phyloP scores from a whole-genome alignment of 1,284 basidiomycete genomes.

The Ceratobasidium sp. region DNA sequence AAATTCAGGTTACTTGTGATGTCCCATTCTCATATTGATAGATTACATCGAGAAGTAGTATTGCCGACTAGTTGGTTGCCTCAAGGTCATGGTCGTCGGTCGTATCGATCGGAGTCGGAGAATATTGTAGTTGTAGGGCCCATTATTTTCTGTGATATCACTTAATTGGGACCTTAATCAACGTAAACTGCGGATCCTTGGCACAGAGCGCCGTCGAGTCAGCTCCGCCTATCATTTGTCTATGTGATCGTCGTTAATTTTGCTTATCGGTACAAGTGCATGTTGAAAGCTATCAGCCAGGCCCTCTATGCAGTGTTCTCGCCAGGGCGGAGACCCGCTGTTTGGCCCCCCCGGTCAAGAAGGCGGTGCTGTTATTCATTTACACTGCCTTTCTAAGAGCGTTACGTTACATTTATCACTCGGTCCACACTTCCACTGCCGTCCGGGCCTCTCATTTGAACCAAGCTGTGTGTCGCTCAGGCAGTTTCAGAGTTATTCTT shows the following conservation, averaged over 20 bases:
- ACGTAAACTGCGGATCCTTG: neutral
- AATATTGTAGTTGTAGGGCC: too few species aligned
- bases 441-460: neutral
- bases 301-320: neutral
- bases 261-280: neutral
- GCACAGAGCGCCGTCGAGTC: neutral
- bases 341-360: neutral
- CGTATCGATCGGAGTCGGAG: neutral
- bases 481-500: neutral
- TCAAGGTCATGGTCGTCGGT: neutral
- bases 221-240: neutral
- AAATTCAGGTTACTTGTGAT: neutral
- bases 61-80: neutral
- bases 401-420: neutral
- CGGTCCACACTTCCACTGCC: too few species aligned
- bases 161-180: neutral
- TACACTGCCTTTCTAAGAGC: neutral
- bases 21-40: conserved; percentile 8
- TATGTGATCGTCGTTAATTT: neutral
- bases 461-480: neutral
- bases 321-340: neutral
- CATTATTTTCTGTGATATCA: neutral
- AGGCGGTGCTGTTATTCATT: neutral
- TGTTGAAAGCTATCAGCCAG: neutral
- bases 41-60: neutral